A percentile compares a stretch with the other conserved stretches of the same genome.
phyloP scores from a whole-genome alignment of 1,284 basidiomycete species.

The Leccinum pachyderme region DNA sequence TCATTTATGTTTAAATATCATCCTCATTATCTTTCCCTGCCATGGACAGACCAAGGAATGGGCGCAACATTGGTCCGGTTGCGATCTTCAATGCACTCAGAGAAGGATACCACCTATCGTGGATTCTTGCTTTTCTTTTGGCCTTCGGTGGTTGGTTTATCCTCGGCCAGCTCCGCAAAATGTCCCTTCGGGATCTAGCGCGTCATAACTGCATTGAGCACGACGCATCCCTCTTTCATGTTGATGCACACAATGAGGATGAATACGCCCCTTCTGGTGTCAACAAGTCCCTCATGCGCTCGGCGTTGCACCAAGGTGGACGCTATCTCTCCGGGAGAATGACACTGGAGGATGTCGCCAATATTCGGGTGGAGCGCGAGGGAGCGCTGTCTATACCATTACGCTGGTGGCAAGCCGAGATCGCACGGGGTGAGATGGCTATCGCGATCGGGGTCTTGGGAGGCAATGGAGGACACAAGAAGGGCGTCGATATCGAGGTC shows the following conservation, averaged over 20 bases:
- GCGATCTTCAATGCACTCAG: constrained; percentile 32
- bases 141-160: constrained; percentile 31
- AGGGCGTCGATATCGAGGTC: constrained; percentile 45
- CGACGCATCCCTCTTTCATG: constrained; percentile 39
- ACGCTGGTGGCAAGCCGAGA: constrained; percentile 44
- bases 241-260: constrained; percentile 25
- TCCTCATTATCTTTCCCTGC: background rate
- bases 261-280: constrained; percentile 32
- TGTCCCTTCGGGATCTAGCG: constrained; percentile 43
- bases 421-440: constrained; percentile 66
- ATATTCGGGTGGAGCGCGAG: constrained; percentile 47
- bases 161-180: constrained; percentile 26
- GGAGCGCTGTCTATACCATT: constrained; percentile 36
- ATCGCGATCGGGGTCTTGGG: constrained; percentile 51
- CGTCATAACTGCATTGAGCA: constrained; percentile 40
- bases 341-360: constrained; percentile 42
- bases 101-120: constrained; percentile 37
- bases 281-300: constrained; percentile 24
- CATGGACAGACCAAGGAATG: constrained; percentile 35
- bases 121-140: constrained; percentile 32
- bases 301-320: constrained; percentile 23
- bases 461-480: constrained; percentile 21
- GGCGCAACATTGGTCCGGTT: constrained; percentile 29
- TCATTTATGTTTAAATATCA: background rate
- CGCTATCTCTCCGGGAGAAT: constrained; percentile 15